Conservation (phyloP, 306 rosid species). For the Quillaja saponaria region DNA sequence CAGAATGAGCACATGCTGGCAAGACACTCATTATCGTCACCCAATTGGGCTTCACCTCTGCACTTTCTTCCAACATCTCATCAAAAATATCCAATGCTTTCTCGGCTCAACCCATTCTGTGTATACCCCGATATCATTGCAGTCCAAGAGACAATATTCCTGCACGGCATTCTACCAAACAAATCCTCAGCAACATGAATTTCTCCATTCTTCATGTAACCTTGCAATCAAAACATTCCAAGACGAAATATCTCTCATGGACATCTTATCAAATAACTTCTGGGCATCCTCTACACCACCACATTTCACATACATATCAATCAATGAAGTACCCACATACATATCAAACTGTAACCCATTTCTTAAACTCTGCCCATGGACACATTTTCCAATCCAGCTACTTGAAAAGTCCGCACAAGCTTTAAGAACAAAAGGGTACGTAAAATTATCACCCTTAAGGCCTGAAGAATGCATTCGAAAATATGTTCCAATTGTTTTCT, state of each 20-base stretch:
- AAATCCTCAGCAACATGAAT: slow-evolving; percentile 28
- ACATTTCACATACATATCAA: slow-evolving; percentile 12
- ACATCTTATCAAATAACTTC: slow-evolving; percentile 25
- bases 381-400: slow-evolving; percentile 8
- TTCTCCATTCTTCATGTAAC: slow-evolving; percentile 12
- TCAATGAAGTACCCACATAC: slow-evolving; percentile 19
- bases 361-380: slow-evolving; percentile 20
- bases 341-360: slow-evolving; percentile 3
- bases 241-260: slow-evolving; percentile 9
- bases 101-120: slow-evolving; percentile 32
- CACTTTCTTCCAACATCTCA: slow-evolving; percentile 31
- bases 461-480: slow-evolving; percentile 11
- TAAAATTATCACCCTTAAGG: slow-evolving; percentile 12
- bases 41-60: slow-evolving; percentile 35
- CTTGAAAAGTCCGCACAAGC: slow-evolving; percentile 10
- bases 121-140: slow-evolving; percentile 44
- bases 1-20: slow-evolving; percentile 39
- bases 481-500: slow-evolving; percentile 1
- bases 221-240: slow-evolving; percentile 18
- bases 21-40: slow-evolving; percentile 44
- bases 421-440: slow-evolving; percentile 11
- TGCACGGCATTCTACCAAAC: slow-evolving; percentile 35
- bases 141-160: slow-evolving; percentile 47
- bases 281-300: slow-evolving; percentile 21
- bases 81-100: slow-evolving; percentile 1